phyloP scores from a whole-genome alignment of 129 eudicot species.

The Escallonia rubra region DNA sequence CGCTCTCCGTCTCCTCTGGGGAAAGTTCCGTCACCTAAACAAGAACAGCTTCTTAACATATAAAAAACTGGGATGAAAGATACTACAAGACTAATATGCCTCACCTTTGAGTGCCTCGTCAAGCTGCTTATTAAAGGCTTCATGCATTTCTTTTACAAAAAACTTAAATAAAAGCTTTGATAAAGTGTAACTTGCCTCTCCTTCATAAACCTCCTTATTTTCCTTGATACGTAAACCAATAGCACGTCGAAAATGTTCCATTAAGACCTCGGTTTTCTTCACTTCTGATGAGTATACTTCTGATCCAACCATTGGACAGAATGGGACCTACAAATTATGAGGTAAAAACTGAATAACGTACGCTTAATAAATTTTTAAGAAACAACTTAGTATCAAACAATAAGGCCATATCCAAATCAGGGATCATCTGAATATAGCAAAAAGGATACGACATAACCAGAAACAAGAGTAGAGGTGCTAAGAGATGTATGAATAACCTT shows the following conservation, averaged over 20 bases:
- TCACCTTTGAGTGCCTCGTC: too few relatives aligned
- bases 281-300: conserved; percentile 99
- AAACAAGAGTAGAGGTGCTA: neutral
- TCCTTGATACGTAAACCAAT: conserved; percentile 98
- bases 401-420: too few relatives aligned
- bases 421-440: too few relatives aligned
- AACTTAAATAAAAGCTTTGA: neutral
- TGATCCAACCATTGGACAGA: conserved; percentile 99
- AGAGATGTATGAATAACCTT: conserved; percentile 45
- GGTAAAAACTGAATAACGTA: neutral
- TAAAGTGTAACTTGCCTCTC: conserved; percentile 59
- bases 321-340: conserved; percentile 66
- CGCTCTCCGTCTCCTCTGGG: conserved; percentile 96
- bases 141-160: neutral
- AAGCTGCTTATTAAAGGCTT: too few relatives aligned
- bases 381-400: neutral
- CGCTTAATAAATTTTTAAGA: neutral
- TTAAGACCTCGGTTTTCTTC: conserved; percentile 93
- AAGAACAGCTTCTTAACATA: neutral
- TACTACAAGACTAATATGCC: neutral
- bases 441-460: too few relatives aligned
- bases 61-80: neutral
- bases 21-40: conserved; percentile 93
- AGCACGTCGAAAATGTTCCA: conserved; percentile 97
- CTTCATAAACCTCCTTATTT: conserved; percentile 97